phyloP scores from a whole-genome alignment of 305 asterid genomes.

The Rubia peregrina region DNA sequence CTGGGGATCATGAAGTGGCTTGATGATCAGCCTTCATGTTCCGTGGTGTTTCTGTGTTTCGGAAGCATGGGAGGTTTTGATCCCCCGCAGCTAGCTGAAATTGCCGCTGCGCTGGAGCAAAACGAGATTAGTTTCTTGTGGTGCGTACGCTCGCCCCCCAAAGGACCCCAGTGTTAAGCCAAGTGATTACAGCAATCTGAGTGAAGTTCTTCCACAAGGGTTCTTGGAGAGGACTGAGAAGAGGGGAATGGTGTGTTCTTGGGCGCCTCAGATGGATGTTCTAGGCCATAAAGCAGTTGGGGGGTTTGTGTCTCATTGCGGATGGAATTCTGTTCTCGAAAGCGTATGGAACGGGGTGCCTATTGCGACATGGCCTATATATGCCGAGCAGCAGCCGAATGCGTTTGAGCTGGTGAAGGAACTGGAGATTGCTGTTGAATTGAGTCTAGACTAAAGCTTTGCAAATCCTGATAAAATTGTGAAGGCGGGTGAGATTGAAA shows the following conservation, averaged over 20 bases:
- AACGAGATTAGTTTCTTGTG: slow-evolving; percentile 37
- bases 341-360: slow-evolving; percentile 8
- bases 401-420: slow-evolving; percentile 8
- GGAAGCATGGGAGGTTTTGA: slow-evolving; percentile 40
- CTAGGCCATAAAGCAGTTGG: slow-evolving; percentile 12
- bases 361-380: slow-evolving; percentile 11
- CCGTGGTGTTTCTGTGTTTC: slow-evolving; percentile 40
- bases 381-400: slow-evolving; percentile 5
- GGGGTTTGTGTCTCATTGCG: slow-evolving; percentile 10
- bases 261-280: slow-evolving; percentile 7
- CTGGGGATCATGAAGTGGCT: slow-evolving; percentile 32
- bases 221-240: not conserved
- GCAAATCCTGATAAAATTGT: not conserved
- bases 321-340: slow-evolving; percentile 9
- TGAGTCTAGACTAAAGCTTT: not conserved
- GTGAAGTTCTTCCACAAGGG: slow-evolving; percentile 3
- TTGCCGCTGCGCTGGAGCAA: slow-evolving; percentile 40
- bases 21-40: slow-evolving; percentile 33
- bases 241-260: slow-evolving; percentile 4
- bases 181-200: not conserved
- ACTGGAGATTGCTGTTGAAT: slow-evolving; percentile 8
- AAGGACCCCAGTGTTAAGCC: not conserved
- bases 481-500: not conserved
- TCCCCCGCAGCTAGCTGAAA: slow-evolving; percentile 29
- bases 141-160: slow-evolving; percentile 25